These are phyloP conservation scores for Bruguiera gymnorhiza DNA, from an alignment of 345 rosid species.

Conservation along the genomic window DNA sequence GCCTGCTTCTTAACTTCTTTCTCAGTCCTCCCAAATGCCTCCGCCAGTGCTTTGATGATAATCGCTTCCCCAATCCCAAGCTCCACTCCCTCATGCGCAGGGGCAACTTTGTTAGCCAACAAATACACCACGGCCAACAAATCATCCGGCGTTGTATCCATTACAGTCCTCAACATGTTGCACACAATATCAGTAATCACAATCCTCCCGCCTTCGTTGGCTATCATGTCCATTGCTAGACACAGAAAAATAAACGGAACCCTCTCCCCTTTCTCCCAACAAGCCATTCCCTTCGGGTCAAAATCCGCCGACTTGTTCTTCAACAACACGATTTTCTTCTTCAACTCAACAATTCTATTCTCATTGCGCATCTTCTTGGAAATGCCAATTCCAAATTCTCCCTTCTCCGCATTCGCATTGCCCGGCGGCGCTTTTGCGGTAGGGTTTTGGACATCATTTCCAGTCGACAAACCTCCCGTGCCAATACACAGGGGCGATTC, in stretches of 20 bases:
- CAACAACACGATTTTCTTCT: slow-evolving; percentile 51
- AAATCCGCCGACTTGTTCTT: slow-evolving; percentile 70
- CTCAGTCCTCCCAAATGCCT: slow-evolving; percentile 86
- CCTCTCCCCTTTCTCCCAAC: slow-evolving; percentile 69
- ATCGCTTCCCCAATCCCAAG: slow-evolving; percentile 83
- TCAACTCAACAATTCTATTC: slow-evolving; percentile 43
- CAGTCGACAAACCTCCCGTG: too few relatives aligned
- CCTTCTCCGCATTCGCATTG: too few relatives aligned
- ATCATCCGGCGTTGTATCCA: slow-evolving; percentile 72
- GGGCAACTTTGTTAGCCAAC: slow-evolving; percentile 70
- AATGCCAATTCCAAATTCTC: slow-evolving; percentile 14
- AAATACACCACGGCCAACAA: slow-evolving; percentile 66
- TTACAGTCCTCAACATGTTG: slow-evolving; percentile 81
- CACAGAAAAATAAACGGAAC: slow-evolving; percentile 77
- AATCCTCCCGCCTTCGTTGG: slow-evolving; percentile 68
- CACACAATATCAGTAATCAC: slow-evolving; percentile 81
- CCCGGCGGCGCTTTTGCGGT: too few relatives aligned
- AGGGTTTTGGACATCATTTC: too few relatives aligned
- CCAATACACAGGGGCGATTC: background rate
- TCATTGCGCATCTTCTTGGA: slow-evolving; percentile 25
- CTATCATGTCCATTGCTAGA: slow-evolving; percentile 67
- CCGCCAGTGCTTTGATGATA: slow-evolving; percentile 73
- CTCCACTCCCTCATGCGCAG: slow-evolving; percentile 92
- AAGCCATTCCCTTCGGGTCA: slow-evolving; percentile 48
- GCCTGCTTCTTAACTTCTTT: slow-evolving; percentile 59